phyloP scores from a whole-genome alignment of 2,329 filamentous ascomycete genomes.

The Thelonectria rubi region DNA sequence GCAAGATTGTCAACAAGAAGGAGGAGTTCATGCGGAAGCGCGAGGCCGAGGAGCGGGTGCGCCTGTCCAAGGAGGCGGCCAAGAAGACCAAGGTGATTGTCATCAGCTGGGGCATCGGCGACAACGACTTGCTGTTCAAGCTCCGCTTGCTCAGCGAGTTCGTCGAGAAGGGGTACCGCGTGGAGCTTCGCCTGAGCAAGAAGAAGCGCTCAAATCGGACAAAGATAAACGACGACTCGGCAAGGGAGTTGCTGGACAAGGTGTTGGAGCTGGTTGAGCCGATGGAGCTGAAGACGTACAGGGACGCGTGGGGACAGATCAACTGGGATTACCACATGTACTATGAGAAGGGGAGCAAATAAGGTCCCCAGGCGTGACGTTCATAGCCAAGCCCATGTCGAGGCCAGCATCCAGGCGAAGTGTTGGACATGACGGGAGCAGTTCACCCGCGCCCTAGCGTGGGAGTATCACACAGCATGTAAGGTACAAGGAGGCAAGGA shows the following conservation, averaged over 20 bases:
- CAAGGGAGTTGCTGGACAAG: slow-evolving; percentile 61
- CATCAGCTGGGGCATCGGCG: slow-evolving; percentile 86
- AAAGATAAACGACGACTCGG: slow-evolving; percentile 69
- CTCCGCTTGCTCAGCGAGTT: slow-evolving; percentile 74
- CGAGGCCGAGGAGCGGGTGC: slow-evolving; percentile 54
- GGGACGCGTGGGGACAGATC: slow-evolving; percentile 55
- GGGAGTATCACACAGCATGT: slow-evolving; percentile 30
- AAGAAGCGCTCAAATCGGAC: slow-evolving; percentile 64
- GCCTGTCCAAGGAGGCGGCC: slow-evolving; percentile 53
- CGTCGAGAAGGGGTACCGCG: slow-evolving; percentile 75
- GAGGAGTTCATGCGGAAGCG: slow-evolving; percentile 56
- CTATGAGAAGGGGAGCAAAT: slow-evolving; percentile 46
- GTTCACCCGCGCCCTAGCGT: neutral
- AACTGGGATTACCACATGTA: slow-evolving; percentile 55
- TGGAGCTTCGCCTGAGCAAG: slow-evolving; percentile 75
- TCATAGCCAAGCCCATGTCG: neutral
- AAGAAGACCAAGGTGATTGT: slow-evolving; percentile 78
- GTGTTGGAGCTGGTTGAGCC: slow-evolving; percentile 49
- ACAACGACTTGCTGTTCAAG: slow-evolving; percentile 77
- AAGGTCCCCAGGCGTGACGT: neutral
- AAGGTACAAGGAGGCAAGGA: too few relatives aligned
- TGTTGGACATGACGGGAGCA: neutral
- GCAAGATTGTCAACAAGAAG: slow-evolving; percentile 72
- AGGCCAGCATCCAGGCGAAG: neutral
- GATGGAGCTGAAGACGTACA: slow-evolving; percentile 54